Evolutionary conservation across 345 rosid genomes (phyloP).

Genomic region (Bretschneidera sinensis): DNA sequence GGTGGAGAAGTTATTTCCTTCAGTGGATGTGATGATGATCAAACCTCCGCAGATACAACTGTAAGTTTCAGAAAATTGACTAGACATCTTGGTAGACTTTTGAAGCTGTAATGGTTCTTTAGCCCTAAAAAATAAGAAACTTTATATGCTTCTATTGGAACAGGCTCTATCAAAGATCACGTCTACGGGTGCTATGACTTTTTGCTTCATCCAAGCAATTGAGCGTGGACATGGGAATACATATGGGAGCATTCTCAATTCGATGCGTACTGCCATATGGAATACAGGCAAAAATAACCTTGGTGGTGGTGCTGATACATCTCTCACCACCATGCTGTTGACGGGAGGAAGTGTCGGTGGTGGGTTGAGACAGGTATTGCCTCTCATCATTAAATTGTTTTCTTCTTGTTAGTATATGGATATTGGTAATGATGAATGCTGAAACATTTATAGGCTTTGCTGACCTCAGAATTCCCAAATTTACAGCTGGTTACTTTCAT

Average conservation of each 20-base stretch:
- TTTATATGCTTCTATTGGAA: constrained; percentile 1
- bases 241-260: constrained; percentile 64
- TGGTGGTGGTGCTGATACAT: constrained; percentile 51
- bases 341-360: constrained; percentile 56
- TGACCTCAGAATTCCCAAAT: neutral
- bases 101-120: neutral
- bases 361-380: constrained; percentile 58
- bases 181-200: constrained; percentile 88
- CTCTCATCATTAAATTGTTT: neutral
- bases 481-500: neutral
- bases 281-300: constrained; percentile 34
- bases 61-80: constrained; percentile 35
- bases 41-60: constrained; percentile 87
- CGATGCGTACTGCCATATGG: constrained; percentile 68
- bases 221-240: constrained; percentile 62
- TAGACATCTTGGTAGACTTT: neutral
- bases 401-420: neutral
- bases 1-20: constrained; percentile 88
- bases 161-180: constrained; percentile 84
- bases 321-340: constrained; percentile 68
- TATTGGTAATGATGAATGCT: too few relatives aligned
- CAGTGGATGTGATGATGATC: constrained; percentile 88
- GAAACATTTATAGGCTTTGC: neutral
- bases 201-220: constrained; percentile 81
- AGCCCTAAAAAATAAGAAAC: neutral